A percentile compares a stretch with the other conserved stretches of the same genome.
These are phyloP conservation scores for Xanthoconium separans DNA, from an alignment of 1,284 basidiomycete genomes.

Conservation along the genomic window DNA sequence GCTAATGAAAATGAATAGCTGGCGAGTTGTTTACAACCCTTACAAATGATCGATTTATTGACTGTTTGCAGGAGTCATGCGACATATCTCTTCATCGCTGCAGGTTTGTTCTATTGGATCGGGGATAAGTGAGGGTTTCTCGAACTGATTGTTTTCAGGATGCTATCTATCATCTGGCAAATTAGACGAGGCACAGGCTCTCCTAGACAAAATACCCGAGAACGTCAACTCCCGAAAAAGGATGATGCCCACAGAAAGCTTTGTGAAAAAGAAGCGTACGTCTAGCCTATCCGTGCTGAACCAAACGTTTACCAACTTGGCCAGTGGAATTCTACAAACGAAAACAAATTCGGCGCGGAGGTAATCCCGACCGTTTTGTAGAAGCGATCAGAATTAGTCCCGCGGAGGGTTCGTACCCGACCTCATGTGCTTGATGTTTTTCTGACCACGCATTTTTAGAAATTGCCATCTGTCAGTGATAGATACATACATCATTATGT, in stretches of 20 bases:
- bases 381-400: slow-evolving; percentile 61
- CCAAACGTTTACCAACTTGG: not conserved
- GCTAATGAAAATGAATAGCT: slow-evolving; percentile 66
- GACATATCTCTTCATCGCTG: slow-evolving; percentile 75
- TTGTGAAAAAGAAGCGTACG: slow-evolving; percentile 68
- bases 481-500: not conserved
- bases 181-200: slow-evolving; percentile 50
- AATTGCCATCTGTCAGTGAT: slow-evolving; percentile 54
- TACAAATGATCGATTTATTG: not conserved
- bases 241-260: slow-evolving; percentile 69
- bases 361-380: slow-evolving; percentile 48
- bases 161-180: slow-evolving; percentile 59
- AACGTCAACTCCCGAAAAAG: slow-evolving; percentile 62
- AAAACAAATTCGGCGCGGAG: slow-evolving; percentile 57
- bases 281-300: not conserved
- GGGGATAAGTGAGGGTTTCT: not conserved
- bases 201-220: slow-evolving; percentile 62
- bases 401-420: slow-evolving; percentile 56
- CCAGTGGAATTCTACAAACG: slow-evolving; percentile 71
- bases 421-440: not conserved
- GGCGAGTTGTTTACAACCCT: slow-evolving; percentile 40
- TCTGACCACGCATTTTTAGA: slow-evolving; percentile 37
- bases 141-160: slow-evolving; percentile 36
- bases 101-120: slow-evolving; percentile 38
- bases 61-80: slow-evolving; percentile 58